Conservation (phyloP, 441 rosid species). For the Syzygium syzygioides region DNA sequence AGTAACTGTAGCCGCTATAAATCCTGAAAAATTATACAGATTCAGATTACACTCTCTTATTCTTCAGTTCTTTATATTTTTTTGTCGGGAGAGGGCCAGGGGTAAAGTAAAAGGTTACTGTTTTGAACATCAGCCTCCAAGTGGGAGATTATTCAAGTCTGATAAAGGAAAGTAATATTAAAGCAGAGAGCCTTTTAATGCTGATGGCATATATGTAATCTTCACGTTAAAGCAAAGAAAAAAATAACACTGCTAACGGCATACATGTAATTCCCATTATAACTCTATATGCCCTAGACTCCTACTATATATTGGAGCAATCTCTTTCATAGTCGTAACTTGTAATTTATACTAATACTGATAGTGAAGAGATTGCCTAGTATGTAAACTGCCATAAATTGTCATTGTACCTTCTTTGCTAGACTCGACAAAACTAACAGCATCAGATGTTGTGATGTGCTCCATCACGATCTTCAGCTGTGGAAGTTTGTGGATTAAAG, state of each 20-base stretch:
- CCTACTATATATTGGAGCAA: too few species aligned
- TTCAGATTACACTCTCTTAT: background rate
- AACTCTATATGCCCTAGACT: too few species aligned
- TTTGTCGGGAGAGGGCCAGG: background rate
- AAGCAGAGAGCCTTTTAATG: too few species aligned
- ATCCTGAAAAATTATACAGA: constrained; percentile 30
- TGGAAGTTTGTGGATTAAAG: constrained; percentile 71
- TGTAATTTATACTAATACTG: too few species aligned
- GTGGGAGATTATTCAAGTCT: too few species aligned
- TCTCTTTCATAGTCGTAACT: too few species aligned
- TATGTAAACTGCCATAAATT: background rate
- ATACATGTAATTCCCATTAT: too few species aligned
- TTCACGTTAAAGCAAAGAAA: too few species aligned
- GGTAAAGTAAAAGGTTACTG: background rate
- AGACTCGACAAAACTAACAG: constrained; percentile 77
- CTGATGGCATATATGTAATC: too few species aligned
- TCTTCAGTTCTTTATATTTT: background rate
- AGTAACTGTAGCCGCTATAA: constrained; percentile 85
- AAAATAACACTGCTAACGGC: too few species aligned
- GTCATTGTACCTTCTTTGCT: constrained; percentile 57
- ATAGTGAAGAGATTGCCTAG: background rate
- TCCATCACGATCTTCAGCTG: constrained; percentile 83
- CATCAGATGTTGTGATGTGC: constrained; percentile 90
- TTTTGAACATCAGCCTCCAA: too few species aligned
- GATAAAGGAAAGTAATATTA: too few species aligned